Evolutionary conservation across 176 grass and related monocot genomes (phyloP), one percentile per base, ranked within the genome.

Genomic region (Triticum urartu): DNA sequence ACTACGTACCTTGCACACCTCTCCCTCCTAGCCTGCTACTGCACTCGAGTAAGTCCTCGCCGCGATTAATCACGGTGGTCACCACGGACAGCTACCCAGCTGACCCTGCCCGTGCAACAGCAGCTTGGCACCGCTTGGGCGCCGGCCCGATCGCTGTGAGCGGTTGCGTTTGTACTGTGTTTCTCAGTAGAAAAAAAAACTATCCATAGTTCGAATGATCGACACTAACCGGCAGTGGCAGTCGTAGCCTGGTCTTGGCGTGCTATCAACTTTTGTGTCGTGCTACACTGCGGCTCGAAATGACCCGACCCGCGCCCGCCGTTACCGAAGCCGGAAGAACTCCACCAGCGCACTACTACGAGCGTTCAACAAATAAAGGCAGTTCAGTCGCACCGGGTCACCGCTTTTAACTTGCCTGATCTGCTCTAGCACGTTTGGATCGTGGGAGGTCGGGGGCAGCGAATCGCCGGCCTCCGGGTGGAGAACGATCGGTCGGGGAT

Each of bases 361-460:
- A 30, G 81, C 56, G 3, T n/a, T 5, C 61, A 26, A 9, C 14
- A 75, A 20, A 34, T 50, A 76, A 76, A 65, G 80, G 35, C 28
- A 3, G 35, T 80, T 17, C 42, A 68, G 79, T 45, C 35, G 28
- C 56, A 47, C 26, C 39, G 45, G 80, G 12, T 68, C 21, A 80
- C 85, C 65, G 5, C 62, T 75, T 83, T 47, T 14, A 61, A 11
- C 80, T 90, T 91, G 8, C 89, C 85, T 91, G 89, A 75, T 59
- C 75, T 18, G 81, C 34, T 87, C 18, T 60, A 87, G 87, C 85
- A 91, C 85, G 85, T 72, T 79, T 6, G 74, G 38, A 50, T 77
- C 60, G 28, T 56, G 30, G 24, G 11, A 13, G 13, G 18, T 5
- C 9, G 20, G 34, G 34, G 68, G 15, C 25, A 73, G 13, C 65